Evolutionary conservation across 2,329 filamentous ascomycete genomes (phyloP).

Genomic region (Venturia asperata): DNA sequence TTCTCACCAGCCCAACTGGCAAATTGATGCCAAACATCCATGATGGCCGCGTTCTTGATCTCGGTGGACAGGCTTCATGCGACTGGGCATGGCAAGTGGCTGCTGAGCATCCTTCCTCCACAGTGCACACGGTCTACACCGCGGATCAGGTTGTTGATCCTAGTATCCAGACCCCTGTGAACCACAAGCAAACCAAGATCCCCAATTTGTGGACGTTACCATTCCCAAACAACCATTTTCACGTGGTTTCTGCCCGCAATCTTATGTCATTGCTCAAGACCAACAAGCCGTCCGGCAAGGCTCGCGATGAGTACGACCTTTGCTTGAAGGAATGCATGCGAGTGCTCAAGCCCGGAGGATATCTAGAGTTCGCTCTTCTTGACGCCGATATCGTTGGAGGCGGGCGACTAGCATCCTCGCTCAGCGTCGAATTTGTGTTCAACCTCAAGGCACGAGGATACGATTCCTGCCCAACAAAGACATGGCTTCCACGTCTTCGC

Average conservation of each 20-base stretch:
- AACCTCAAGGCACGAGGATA: conserved; percentile 84
- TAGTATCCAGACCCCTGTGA: conserved; percentile 63
- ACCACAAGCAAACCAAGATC: conserved; percentile 78
- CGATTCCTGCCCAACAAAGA: conserved; percentile 74
- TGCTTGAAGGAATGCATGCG: conserved; percentile 82
- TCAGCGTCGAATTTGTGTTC: conserved; percentile 87
- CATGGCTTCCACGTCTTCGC: conserved; percentile 67
- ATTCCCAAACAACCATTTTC: conserved; percentile 79
- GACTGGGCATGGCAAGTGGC: conserved; percentile 97
- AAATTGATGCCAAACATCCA: conserved; percentile 49
- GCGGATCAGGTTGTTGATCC: conserved; percentile 32
- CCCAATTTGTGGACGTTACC: conserved; percentile 72
- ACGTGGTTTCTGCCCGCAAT: conserved; percentile 82
- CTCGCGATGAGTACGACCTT: conserved; percentile 72
- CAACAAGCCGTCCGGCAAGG: conserved; percentile 32
- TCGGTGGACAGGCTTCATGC: conserved; percentile 75
- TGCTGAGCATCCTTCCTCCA: conserved; percentile 73
- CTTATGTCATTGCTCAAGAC: conserved; percentile 76
- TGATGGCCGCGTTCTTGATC: conserved; percentile 68
- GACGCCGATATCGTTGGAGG: conserved; percentile 87
- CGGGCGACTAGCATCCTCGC: conserved; percentile 69
- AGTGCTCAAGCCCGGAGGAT: conserved; percentile 85
- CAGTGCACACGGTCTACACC: conserved; percentile 80
- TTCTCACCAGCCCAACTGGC: conserved; percentile 50
- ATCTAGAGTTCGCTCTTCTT: conserved; percentile 82